phyloP scores from a whole-genome alignment of 1,284 basidiomycete species.

The Malassezia slooffiae region DNA sequence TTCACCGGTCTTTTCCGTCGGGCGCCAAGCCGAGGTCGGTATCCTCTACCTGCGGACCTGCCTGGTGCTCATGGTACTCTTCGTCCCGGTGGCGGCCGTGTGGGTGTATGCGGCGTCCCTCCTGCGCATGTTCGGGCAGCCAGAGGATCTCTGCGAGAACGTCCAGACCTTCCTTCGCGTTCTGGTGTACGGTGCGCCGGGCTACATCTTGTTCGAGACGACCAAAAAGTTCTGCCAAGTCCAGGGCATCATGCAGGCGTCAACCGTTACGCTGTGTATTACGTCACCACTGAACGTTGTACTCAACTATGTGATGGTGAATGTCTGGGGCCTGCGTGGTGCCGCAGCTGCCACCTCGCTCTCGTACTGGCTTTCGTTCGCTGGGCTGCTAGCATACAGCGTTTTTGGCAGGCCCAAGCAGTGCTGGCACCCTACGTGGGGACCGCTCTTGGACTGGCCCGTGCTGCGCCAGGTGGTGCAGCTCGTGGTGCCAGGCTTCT shows the following conservation, averaged over 20 bases:
- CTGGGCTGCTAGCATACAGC: constrained; percentile 52
- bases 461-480: constrained; percentile 55
- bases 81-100: constrained; percentile 61
- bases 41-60: constrained; percentile 61
- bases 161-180: constrained; percentile 59
- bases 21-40: constrained; percentile 54
- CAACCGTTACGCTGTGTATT: constrained; percentile 57
- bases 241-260: constrained; percentile 60
- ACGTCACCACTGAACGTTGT: constrained; percentile 51
- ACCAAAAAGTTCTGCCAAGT: constrained; percentile 68
- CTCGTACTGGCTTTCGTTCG: constrained; percentile 60
- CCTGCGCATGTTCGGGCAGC: too few relatives aligned
- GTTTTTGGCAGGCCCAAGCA: constrained; percentile 22
- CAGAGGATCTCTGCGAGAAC: constrained; percentile 53
- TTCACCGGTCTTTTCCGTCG: constrained; percentile 62
- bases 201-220: constrained; percentile 63
- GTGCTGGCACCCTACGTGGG: neutral
- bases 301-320: constrained; percentile 1
- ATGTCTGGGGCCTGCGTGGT: constrained; percentile 50
- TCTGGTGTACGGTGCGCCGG: constrained; percentile 58
- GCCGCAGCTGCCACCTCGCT: constrained; percentile 58
- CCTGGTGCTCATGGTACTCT: constrained; percentile 55
- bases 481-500: constrained; percentile 60
- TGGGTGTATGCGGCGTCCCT: too few relatives aligned
- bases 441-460: constrained; percentile 9